Percentiles rank a stretch among this genome's conserved stretches.
Evolutionary conservation across 108 stramenopile species (phyloP).

Genomic region (Nitzschia sp.): DNA sequence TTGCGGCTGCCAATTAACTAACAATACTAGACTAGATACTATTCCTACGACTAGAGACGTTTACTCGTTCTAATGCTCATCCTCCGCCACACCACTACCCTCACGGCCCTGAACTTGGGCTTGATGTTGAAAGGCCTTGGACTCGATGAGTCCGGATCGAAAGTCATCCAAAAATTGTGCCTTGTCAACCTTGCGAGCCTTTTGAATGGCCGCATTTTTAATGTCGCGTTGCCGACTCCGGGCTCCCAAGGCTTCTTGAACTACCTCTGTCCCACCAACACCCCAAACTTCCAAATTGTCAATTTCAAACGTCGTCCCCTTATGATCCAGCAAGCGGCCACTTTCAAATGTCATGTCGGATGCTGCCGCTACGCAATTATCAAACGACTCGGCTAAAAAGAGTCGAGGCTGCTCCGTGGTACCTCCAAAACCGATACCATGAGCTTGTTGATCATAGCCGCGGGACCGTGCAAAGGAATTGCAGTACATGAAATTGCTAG

Average conservation of each 20-base stretch:
- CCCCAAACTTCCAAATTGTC: conserved; percentile 82
- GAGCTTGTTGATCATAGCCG: conserved; percentile 80
- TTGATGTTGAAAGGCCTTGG: conserved; percentile 75
- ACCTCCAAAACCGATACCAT: conserved; percentile 89
- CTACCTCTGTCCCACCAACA: conserved; percentile 72
- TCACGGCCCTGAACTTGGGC: conserved; percentile 65
- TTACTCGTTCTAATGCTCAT: background rate
- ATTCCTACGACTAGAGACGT: background rate
- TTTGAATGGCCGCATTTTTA: conserved; percentile 52
- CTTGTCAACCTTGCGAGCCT: conserved; percentile 80
- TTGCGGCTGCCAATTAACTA: conserved; percentile 1
- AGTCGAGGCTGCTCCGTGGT: conserved; percentile 65
- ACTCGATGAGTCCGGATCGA: conserved; percentile 70
- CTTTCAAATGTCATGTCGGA: conserved; percentile 76
- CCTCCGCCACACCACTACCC: conserved; percentile 25
- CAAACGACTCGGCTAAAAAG: conserved; percentile 73
- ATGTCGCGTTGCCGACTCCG: conserved; percentile 56
- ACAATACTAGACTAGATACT: background rate
- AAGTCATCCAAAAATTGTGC: conserved; percentile 82
- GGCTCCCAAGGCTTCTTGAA: conserved; percentile 57
- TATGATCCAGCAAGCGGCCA: conserved; percentile 52
- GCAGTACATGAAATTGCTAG: conserved; percentile 76
- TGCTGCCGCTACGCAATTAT: conserved; percentile 58
- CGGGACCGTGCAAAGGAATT: conserved; percentile 66
- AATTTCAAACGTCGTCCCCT: conserved; percentile 55